These are phyloP conservation scores for Stylosanthes scabra DNA, from an alignment of 331 rosid species.

Conservation along the genomic window DNA sequence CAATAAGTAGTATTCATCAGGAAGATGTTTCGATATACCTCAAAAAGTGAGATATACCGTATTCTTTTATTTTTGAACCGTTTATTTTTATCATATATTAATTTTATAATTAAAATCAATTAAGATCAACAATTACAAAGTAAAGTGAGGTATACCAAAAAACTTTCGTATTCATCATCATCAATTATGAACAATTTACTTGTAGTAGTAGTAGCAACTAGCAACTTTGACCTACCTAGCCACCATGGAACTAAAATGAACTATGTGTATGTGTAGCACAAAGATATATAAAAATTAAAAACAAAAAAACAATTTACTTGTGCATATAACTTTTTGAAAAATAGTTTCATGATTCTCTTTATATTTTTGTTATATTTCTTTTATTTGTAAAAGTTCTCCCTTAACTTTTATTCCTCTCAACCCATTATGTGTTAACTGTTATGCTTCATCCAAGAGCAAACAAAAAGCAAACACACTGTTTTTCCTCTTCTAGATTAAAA, in stretches of 20 bases:
- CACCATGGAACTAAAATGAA: slow-evolving; percentile 23
- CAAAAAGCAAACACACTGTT: slow-evolving; percentile 28
- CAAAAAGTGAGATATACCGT: too few relatives aligned
- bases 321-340: background rate
- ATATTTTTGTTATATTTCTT: background rate
- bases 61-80: too few relatives aligned
- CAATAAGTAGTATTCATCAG: slow-evolving; percentile 9
- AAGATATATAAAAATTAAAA: too few relatives aligned
- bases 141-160: too few relatives aligned
- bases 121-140: too few relatives aligned
- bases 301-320: background rate
- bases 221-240: slow-evolving; percentile 2
- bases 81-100: too few relatives aligned
- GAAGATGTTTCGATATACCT: too few relatives aligned
- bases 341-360: background rate
- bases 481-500: slow-evolving; percentile 16
- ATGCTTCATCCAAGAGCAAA: slow-evolving; percentile 20
- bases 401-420: background rate
- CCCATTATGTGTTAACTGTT: slow-evolving; percentile 6
- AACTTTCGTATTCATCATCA: background rate
- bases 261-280: slow-evolving; percentile 1
- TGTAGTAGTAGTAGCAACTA: background rate
- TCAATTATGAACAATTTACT: slow-evolving; percentile 11
- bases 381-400: background rate
- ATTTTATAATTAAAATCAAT: too few relatives aligned